Percentiles rank a stretch among this genome's conserved stretches.
Conservation (phyloP, 306 rosid genomes). For the Quercus mongolica region DNA sequence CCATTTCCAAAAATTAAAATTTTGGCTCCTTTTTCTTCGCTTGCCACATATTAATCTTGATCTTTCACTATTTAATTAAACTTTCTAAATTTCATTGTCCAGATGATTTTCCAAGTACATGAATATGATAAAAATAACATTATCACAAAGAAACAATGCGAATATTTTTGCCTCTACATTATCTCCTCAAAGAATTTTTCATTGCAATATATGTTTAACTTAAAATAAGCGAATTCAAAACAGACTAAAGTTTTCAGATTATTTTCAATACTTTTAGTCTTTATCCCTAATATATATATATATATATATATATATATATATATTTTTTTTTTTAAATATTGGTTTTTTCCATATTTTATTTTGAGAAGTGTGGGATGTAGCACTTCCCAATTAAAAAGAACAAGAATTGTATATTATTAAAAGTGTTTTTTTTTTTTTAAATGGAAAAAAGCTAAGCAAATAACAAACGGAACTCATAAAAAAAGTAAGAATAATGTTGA, state of each 20-base stretch:
- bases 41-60: neutral
- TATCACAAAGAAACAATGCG: neutral
- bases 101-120: neutral
- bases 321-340: too few relatives aligned
- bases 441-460: conserved; percentile 3
- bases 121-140: neutral
- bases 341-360: too few relatives aligned
- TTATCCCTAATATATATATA: too few relatives aligned
- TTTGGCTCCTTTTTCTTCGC: neutral
- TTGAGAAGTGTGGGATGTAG: too few relatives aligned
- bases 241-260: too few relatives aligned
- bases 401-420: too few relatives aligned
- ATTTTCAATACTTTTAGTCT: too few relatives aligned
- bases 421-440: neutral
- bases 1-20: neutral
- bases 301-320: too few relatives aligned
- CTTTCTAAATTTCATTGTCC: neutral
- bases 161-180: neutral
- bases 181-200: neutral
- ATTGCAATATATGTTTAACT: too few relatives aligned
- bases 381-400: too few relatives aligned
- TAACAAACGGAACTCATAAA: conserved; percentile 15
- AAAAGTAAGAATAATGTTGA: neutral
- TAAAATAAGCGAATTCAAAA: too few relatives aligned
- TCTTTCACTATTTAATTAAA: neutral